These are phyloP conservation scores for Aspergillus biplanus DNA, from an alignment of 495 filamentous ascomycete genomes.

Conservation along the genomic window DNA sequence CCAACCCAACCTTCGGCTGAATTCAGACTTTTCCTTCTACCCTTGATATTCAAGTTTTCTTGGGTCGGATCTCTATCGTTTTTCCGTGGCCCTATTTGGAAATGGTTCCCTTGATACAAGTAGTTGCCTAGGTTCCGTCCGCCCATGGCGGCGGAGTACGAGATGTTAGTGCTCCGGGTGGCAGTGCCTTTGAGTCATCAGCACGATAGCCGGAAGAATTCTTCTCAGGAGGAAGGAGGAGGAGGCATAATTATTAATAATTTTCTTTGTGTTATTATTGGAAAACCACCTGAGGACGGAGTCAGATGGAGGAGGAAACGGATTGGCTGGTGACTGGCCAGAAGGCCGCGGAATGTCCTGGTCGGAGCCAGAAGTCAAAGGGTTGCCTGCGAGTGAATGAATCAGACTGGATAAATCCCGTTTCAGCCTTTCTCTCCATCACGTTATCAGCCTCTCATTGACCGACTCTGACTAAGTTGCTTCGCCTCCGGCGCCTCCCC, in stretches of 20 bases:
- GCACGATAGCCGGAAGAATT: slow-evolving; percentile 4
- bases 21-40: background rate
- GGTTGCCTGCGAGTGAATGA: slow-evolving; percentile 12
- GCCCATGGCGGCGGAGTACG: background rate
- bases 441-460: slow-evolving; percentile 43
- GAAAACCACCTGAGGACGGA: background rate
- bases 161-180: slow-evolving; percentile 5
- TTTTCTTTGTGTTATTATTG: slow-evolving; percentile 8
- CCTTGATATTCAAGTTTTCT: too few relatives aligned
- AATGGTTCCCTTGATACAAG: background rate
- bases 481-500: slow-evolving; percentile 44
- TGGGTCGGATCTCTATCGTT: slow-evolving; percentile 1
- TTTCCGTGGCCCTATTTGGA: background rate
- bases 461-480: slow-evolving; percentile 44
- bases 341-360: slow-evolving; percentile 21
- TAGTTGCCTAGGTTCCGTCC: background rate
- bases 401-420: slow-evolving; percentile 11
- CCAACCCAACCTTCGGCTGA: slow-evolving; percentile 7
- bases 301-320: slow-evolving; percentile 14
- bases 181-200: slow-evolving; percentile 16
- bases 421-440: slow-evolving; percentile 33
- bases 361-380: slow-evolving; percentile 24
- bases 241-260: slow-evolving; percentile 13
- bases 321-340: slow-evolving; percentile 20
- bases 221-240: slow-evolving; percentile 6